Conservation (phyloP, 2,329 filamentous ascomycete species). For the Aspergillus transmontanensis region DNA sequence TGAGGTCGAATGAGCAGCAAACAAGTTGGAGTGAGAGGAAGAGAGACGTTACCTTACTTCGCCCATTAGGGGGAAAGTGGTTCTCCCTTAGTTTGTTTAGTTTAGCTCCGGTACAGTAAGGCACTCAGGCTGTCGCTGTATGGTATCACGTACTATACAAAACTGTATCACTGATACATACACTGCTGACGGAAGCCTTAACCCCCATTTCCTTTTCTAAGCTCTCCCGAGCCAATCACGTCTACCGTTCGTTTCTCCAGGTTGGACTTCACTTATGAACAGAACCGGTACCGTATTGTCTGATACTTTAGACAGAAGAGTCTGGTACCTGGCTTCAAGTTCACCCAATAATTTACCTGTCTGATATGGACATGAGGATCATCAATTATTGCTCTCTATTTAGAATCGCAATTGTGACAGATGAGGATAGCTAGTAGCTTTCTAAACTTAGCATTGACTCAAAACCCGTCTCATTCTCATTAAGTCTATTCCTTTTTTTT, state of each 20-base stretch:
- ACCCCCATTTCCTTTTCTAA: slow-evolving; percentile 29
- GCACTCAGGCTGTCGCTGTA: background rate
- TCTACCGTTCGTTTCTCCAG: slow-evolving; percentile 22
- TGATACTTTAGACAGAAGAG: background rate
- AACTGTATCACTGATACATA: background rate
- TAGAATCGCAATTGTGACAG: background rate
- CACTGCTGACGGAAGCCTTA: background rate
- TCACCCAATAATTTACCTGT: slow-evolving; percentile 12
- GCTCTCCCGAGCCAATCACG: slow-evolving; percentile 27
- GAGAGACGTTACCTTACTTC: slow-evolving; percentile 9
- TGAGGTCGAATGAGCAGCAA: slow-evolving; percentile 17
- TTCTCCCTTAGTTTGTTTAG: slow-evolving; percentile 7
- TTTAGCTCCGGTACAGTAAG: slow-evolving; percentile 1
- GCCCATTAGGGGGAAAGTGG: slow-evolving; percentile 7
- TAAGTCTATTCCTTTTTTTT: background rate
- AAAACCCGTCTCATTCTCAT: background rate
- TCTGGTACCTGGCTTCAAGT: slow-evolving; percentile 3
- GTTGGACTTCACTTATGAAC: background rate
- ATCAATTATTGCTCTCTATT: slow-evolving; percentile 14
- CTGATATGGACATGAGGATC: slow-evolving; percentile 14
- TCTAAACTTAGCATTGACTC: background rate
- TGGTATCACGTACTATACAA: background rate
- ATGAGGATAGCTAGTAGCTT: background rate
- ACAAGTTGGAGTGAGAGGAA: slow-evolving; percentile 10
- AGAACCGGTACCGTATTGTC: background rate